Percentiles rank a stretch among this genome's conserved stretches.
Conservation (phyloP, 176 grass and related monocot species). For the Juncus inflexus region DNA sequence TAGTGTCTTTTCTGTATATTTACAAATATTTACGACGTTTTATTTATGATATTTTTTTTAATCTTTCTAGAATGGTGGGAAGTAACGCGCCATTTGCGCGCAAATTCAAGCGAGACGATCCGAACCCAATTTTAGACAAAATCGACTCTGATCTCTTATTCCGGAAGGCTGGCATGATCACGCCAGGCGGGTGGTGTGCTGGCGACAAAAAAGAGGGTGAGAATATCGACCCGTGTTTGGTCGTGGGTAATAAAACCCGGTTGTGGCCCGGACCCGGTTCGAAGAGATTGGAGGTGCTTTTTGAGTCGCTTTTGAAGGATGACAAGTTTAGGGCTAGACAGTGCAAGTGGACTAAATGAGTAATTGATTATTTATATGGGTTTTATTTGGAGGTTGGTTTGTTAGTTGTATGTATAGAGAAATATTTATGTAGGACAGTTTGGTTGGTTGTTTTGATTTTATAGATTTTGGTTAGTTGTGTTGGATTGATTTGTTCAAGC, state of each 20-base stretch:
- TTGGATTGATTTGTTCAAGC: too few relatives aligned
- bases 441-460: too few relatives aligned
- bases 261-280: conserved; percentile 48
- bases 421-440: too few relatives aligned
- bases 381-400: too few relatives aligned
- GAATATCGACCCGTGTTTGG: conserved; percentile 41
- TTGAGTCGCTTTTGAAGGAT: conserved; percentile 50
- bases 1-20: background rate
- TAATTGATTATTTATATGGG: too few relatives aligned
- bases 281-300: conserved; percentile 40
- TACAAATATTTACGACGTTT: background rate
- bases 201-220: background rate
- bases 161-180: conserved; percentile 26
- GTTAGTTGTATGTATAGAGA: too few relatives aligned
- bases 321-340: conserved; percentile 63
- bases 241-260: conserved; percentile 23
- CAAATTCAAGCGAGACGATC: conserved; percentile 58
- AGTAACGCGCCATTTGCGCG: conserved; percentile 72
- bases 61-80: conserved; percentile 37
- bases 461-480: too few relatives aligned
- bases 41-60: background rate
- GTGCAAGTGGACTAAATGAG: conserved; percentile 29
- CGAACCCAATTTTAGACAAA: conserved; percentile 48
- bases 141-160: conserved; percentile 56
- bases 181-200: conserved; percentile 58